These are phyloP conservation scores for Loxodes magnus DNA, from an alignment of 73 alveolate genomes.

Conservation along the genomic window DNA sequence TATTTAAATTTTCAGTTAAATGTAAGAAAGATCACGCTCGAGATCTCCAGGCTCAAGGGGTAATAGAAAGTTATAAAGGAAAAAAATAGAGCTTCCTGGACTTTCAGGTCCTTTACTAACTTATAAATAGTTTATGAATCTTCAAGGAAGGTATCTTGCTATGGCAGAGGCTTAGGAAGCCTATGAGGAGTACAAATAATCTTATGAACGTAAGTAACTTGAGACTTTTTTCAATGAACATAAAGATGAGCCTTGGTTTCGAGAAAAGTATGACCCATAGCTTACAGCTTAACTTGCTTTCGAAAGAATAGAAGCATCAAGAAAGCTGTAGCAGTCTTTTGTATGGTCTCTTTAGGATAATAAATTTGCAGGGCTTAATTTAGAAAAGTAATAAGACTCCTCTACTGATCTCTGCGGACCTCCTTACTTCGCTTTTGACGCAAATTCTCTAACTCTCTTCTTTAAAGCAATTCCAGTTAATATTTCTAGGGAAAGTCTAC, in stretches of 20 bases:
- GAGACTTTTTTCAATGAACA: conserved; percentile 66
- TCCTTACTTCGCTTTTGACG: conserved; percentile 71
- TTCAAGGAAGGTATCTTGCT: conserved; percentile 29
- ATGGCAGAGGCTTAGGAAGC: conserved; percentile 42
- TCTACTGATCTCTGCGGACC: conserved; percentile 33
- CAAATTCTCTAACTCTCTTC: conserved; percentile 50
- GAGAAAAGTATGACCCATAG: conserved; percentile 77
- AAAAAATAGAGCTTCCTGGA: too few species aligned
- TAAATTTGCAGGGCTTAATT: conserved; percentile 2
- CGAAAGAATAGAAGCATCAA: too few species aligned
- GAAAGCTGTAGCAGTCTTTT: not conserved
- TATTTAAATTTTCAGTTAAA: too few species aligned
- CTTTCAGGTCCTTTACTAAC: conserved; percentile 51
- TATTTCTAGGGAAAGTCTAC: conserved; percentile 57
- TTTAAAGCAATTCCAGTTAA: conserved; percentile 57
- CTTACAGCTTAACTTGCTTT: too few species aligned
- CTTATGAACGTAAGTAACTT: conserved; percentile 57
- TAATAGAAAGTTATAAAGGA: too few species aligned
- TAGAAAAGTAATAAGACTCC: not conserved
- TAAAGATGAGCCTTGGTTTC: conserved; percentile 79
- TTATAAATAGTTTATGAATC: conserved; percentile 43
- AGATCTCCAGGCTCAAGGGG: too few species aligned
- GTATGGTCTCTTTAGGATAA: not conserved
- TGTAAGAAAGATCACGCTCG: too few species aligned
- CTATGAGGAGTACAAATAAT: conserved; percentile 63